Base-by-base conservation (phyloP, 257 asterid species). In the Asclepias syriaca region DNA sequence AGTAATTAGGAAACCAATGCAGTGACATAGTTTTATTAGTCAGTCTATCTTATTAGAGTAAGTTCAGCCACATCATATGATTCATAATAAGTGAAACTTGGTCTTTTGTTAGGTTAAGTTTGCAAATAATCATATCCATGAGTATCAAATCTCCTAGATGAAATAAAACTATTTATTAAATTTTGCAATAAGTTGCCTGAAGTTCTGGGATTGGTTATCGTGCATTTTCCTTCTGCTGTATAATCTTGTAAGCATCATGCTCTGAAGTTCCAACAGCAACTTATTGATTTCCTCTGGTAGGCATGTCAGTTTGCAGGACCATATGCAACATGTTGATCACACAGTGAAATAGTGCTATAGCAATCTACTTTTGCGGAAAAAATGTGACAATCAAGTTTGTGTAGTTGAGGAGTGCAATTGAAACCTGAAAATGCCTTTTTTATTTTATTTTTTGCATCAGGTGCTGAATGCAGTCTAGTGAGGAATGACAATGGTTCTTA, bases 401-500 rank as follows among this genome's bases (percentile, higher is more conserved):
- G 48, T 21, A n/a, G 39, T 63, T 34, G 39, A 3, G 49, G 24
- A 58, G 24, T 45, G 34, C 39, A 54, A 16, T 67, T 75, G 74
- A 18, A 45, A 43, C 72, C 65, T 54, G 64, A 69, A 59, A 66
- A 48, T 63, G 49, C 12, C 5, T 51, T 51, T 24, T 24, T 24
- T 24, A 29, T 29, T 2, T 29, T 51, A 7, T 51, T 51, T 16
- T 27, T 63, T 50, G 46, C 16, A 72, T 77, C 89, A 92, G 99
- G 89, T 21, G 97, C 82, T 10, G 88, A 89, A 64, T 90, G 96
- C 76, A 66, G 13, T 72, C 66, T 91, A 22, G 86, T 82, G 80
- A 77, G 66, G 50, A 87, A 85, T 71, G 85, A 69, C 21, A 86
- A 80, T 50, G 98, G 96, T 71, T 81, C 92, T 37, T 87, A 79